Base-by-base conservation (phyloP, 352 stramenopile genomes). In the Aphanomyces euteiches region DNA sequence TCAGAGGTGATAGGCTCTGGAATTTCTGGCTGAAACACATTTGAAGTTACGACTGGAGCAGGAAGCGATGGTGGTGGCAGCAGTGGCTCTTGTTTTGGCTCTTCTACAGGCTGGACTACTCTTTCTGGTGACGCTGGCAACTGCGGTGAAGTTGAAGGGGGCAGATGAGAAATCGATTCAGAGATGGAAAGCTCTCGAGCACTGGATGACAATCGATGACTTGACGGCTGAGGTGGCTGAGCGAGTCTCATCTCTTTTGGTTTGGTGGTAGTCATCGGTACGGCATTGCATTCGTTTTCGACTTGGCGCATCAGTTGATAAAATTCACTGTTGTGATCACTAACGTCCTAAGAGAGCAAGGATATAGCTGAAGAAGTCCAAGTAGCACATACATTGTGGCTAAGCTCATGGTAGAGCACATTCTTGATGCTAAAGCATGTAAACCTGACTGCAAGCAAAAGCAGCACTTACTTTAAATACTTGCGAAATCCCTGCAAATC, bases 381-480 rank as follows among this genome's bases (percentile, higher is more conserved):
- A 50, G 5, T 5, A 50, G 28, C 12, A 13, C 78, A 73, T 79
- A 96, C 91, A 72, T 98, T 98, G 77, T 98, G 95, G 4, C 91
- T 83, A 38, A 98, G 83, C 73, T 98, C 95, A 78, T 98, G 95
- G 59, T 88, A 98, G 1, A 98, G 75, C 15, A 97, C 92, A 74
- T 98, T 96, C 71, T 92, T 91, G 76, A 98, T 95, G 57, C 79
- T 96, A 57, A 65, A n/a, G 6, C 12, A 65, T n/a, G 38, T n/a
- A 37, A 36, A 45, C 34, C 13, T 40, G 1, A 28, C 56, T 0
- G 28, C 34, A 7, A n/a, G 8, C 21, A 28, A 28, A 28, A 28
- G 28, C 28, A 28, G 28, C 38, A 37, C 81, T 7, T 56, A 91
- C 85, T 76, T 90, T 37, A 93, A 72, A 57, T 82, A 89, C 67